Evolutionary conservation across 2,329 filamentous ascomycete genomes (phyloP), one percentile per base, ranked within the genome.

Genomic region (Fusarium sp.): DNA sequence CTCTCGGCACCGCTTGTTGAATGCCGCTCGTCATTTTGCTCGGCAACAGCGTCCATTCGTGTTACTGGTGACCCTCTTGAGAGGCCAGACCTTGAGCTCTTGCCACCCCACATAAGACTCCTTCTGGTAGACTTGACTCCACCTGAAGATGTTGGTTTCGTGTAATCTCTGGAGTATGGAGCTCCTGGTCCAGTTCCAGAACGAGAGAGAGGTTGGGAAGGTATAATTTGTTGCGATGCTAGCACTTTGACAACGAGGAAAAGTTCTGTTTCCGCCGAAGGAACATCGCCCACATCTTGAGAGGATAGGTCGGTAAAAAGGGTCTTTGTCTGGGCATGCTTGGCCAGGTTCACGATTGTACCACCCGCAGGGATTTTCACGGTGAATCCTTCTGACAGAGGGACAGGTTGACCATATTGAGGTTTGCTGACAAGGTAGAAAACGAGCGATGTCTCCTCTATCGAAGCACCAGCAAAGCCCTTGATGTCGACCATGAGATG

Each of bases 241-340:
- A 93, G 85, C 10, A 97, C 87, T 72, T 92, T 93, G 67, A 96
- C 91, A 5, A 97, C 89, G 3, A 99, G 84, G 76, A 92, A 97
- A 20, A 98, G 80, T 50, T 93, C 91, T 5, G 88, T 87, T 46
- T 91, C 91, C 11, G 87, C 85, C 4, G 90, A 84, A 2, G 85
- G 81, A 2, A 82, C 77, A 47, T 89, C 88, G 23, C 88, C 88
- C 59, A 90, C 85, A 72, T 97, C 94, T 47, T 89, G 86, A 1
- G 92, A 87, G 37, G 90, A 93, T 18, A 99, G 82, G 73, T 98
- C 94, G 4, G 93, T 90, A 71, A 98, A 97, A 4, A 99, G 84
- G 0, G 94, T 96, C 74, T 91, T 93, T 75, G 94, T 87, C 74
- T 90, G 90, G 21, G 87, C 85, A 66, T 88, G 87, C 51, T 89